These are phyloP conservation scores for Quercus variabilis DNA, from an alignment of 306 rosid species.

Conservation along the genomic window DNA sequence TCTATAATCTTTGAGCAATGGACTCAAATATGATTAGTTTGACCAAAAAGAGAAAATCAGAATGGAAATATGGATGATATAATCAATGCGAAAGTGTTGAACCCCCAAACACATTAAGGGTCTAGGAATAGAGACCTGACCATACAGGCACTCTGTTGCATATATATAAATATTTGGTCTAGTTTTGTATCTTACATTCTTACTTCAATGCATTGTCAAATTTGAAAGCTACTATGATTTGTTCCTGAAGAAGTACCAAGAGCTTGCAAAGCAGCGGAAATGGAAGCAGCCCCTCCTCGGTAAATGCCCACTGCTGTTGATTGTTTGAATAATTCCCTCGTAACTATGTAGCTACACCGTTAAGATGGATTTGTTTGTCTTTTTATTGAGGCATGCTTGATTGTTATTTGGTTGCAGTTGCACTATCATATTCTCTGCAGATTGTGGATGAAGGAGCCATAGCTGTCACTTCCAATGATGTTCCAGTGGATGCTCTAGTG, in stretches of 20 bases:
- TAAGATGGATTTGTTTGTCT: not conserved
- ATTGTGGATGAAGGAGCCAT: constrained; percentile 74
- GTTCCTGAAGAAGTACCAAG: constrained; percentile 71
- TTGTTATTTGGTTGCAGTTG: constrained; percentile 52
- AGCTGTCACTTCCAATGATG: constrained; percentile 61
- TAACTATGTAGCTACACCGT: not conserved
- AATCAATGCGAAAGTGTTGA: not conserved
- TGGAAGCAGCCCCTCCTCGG: constrained; percentile 93
- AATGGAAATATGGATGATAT: not conserved
- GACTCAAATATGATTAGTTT: not conserved
- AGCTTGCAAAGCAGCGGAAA: constrained; percentile 55
- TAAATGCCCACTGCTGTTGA: constrained; percentile 23
- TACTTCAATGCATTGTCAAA: not conserved
- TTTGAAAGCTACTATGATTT: constrained; percentile 59
- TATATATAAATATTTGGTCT: not conserved
- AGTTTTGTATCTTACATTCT: not conserved
- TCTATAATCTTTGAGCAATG: not conserved
- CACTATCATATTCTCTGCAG: constrained; percentile 76
- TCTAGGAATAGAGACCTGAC: not conserved
- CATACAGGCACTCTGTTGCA: not conserved
- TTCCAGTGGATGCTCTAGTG: constrained; percentile 77
- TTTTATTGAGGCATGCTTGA: constrained; percentile 1
- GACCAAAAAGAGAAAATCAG: not conserved
- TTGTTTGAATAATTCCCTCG: not conserved
- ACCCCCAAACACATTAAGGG: not conserved